A percentile compares a stretch with the other conserved stretches of the same genome.
Evolutionary conservation across 2,329 filamentous ascomycete species (phyloP).

Genomic region (Scedosporium apiospermum): DNA sequence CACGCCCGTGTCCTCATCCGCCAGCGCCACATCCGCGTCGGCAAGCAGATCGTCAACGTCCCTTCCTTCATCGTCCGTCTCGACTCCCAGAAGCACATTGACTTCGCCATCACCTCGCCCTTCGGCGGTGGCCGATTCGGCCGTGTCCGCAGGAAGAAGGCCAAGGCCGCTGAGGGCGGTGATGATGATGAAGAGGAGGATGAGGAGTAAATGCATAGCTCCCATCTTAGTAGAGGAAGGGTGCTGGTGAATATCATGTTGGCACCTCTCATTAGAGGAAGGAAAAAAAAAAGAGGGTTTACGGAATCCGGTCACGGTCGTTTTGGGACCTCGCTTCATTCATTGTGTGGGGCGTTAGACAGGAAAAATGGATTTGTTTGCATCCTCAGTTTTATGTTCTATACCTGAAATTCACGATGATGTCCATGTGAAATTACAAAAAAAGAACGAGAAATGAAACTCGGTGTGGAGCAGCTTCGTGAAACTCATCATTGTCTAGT

Average conservation of each 20-base stretch:
- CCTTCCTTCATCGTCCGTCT: conserved; percentile 99
- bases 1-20: conserved; percentile 99
- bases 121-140: conserved; percentile 95
- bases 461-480: neutral
- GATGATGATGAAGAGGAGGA: conserved; percentile 75
- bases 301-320: conserved; percentile 4
- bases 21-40: conserved; percentile 99
- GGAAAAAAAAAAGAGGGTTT: conserved; percentile 1
- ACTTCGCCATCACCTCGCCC: conserved; percentile 95
- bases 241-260: neutral
- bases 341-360: conserved; percentile 7
- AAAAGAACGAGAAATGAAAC: neutral
- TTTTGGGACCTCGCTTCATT: conserved; percentile 1
- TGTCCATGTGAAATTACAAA: neutral
- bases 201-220: conserved; percentile 50
- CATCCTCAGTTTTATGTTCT: conserved; percentile 1
- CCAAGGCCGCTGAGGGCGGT: conserved; percentile 83
- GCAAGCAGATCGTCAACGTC: conserved; percentile 99
- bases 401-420: neutral
- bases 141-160: conserved; percentile 99
- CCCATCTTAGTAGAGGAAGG: neutral
- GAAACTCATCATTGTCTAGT: neutral
- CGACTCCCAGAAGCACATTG: conserved; percentile 99
- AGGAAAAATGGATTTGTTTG: conserved; percentile 6
- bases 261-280: neutral